Base-by-base conservation (phyloP, 2,329 filamentous ascomycete genomes). In the Xylaria sp. region DNA sequence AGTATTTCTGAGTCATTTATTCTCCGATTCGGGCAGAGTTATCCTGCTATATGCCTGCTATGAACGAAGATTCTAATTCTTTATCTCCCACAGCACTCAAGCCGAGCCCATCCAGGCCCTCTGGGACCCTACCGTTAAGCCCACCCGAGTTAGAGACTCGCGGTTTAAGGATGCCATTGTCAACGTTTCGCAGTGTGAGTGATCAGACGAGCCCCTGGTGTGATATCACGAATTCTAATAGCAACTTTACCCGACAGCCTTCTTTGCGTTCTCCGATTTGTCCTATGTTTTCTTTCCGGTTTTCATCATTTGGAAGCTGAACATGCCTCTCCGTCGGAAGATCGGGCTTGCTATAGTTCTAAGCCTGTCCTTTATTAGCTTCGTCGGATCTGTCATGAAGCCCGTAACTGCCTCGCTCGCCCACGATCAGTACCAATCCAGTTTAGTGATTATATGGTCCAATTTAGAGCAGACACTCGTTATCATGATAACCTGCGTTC, bases 351-450 rank as follows among this genome's bases (percentile, higher is more conserved):
- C 30, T 13, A 15, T 59, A 20, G 28, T 59, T 32, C 15, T 59
- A 5, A 32, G 57, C n/a, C n/a, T 59, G 3, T 32, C 43, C 6
- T 23, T 46, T 6, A 20, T 59, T 18, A 61, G 45, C 36, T 52
- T 53, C 45, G 58, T 60, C 20, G 58, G 58, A 13, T 61, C 59
- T 20, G 30, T 52, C 46, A 61, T 61, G 59, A 53, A 61, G 30
- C 25, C 46, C 25, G 30, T 53, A 9, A 61, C 45, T 9, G 43
- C 43, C 28, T 28, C 43, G 8, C 18, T 48, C 41, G 43, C 41
- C 10, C 18, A 50, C 18, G 43, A 18, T 36, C 30, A 34, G 20
- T 60, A 30, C 58, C n/a, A 52, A 43, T 36, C 30, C 9, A 61
- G 59, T n/a, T 20, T 52, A 6, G 59, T 52, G 1, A 41, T 61